Base-by-base conservation (phyloP, 257 asterid species). In the Fraxinus excelsior region DNA sequence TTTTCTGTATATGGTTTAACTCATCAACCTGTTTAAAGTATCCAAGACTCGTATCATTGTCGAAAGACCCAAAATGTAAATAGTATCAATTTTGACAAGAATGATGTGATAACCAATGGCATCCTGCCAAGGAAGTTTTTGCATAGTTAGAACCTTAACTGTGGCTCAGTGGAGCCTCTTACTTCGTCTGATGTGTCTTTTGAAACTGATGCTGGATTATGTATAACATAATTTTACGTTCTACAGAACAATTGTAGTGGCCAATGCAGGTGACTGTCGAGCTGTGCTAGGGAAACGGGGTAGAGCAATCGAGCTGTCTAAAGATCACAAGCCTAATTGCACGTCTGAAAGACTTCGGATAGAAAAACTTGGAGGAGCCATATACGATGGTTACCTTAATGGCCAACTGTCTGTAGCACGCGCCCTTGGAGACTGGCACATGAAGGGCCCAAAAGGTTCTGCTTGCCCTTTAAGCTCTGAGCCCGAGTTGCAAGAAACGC, bases 381-480 rank as follows among this genome's bases (percentile, higher is more conserved):
- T 94, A 44, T 91, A 92, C 49, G 96, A 94, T 12, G 98, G 98
- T 58, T 94, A 94, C 86, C 90, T 94, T 1, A 92, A 92, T 3
- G 98, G 97, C 21, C 97, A 92, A 79, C 85, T 94, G 70, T 92
- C 98, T 8, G 97, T 94, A 31, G 88, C 98, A 11, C 94, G 98
- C 1, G 97, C 98, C 32, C 81, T 94, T 0, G 98, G 98, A 7
- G 98, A 94, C 74, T 94, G 98, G 98, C 97, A 94, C 90, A 92
- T 94, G 96, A 94, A 94, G 85, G 95, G 96, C 51, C 77, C 93
- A 0, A 89, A 87, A 81, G 98, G 97, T 32, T 86, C 93, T 4
- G 84, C 87, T 11, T 87, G 90, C 78, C 97, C 98, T 12, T 70
- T 94, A 67, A 90, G 94, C 23, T 94, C 96, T 5, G 97, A 92